A percentile compares a stretch with the other conserved stretches of the same genome.
phyloP scores from a whole-genome alignment of 1,284 basidiomycete genomes.

The Trichosporon sp. region DNA sequence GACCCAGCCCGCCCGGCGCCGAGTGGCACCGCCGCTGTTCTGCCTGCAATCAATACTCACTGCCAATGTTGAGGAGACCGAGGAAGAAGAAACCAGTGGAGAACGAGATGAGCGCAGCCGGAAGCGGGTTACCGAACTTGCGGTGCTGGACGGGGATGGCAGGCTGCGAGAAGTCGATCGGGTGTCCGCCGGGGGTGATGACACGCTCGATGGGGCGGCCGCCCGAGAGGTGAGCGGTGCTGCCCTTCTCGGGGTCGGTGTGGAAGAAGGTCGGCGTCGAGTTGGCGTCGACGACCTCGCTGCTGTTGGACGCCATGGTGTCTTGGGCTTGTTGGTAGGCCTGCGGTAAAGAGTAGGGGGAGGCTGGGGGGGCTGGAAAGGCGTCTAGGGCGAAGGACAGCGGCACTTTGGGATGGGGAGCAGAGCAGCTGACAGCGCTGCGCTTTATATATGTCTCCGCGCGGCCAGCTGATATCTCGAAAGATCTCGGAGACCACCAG shows the following conservation, averaged over 20 bases:
- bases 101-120: constrained; percentile 19
- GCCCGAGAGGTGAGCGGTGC: neutral
- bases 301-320: neutral
- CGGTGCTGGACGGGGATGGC: constrained; percentile 25
- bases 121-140: constrained; percentile 24
- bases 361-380: neutral
- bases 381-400: neutral
- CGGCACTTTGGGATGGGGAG: neutral
- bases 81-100: constrained; percentile 11
- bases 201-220: constrained; percentile 14
- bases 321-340: neutral
- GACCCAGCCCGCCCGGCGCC: neutral
- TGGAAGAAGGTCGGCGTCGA: constrained; percentile 13
- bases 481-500: neutral
- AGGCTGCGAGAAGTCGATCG: constrained; percentile 25
- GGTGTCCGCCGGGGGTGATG: constrained; percentile 25
- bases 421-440: neutral
- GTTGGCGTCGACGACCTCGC: neutral
- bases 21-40: neutral
- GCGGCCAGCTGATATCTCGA: neutral
- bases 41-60: neutral
- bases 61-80: constrained; percentile 16
- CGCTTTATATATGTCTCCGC: neutral
- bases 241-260: constrained; percentile 20
- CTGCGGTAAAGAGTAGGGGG: neutral